Percentiles rank a stretch among this genome's conserved stretches.
phyloP scores from a whole-genome alignment of 768 basidiomycete species.

The Leccinum subtestaceum region DNA sequence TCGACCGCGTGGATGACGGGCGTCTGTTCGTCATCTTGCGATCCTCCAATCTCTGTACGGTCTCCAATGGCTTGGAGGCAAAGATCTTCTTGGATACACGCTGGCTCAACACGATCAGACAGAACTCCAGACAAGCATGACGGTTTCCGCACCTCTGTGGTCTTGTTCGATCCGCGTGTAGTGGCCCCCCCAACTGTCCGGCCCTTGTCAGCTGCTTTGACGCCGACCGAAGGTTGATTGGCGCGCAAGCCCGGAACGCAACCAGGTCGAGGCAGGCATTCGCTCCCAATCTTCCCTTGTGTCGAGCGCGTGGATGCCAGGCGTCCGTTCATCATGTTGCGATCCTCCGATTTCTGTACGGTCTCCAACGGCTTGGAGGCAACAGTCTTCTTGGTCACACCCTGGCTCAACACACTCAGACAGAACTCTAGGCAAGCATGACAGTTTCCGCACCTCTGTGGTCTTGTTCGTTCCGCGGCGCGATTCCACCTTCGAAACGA shows the following conservation, averaged over 20 bases:
- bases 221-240: not conserved
- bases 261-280: not conserved
- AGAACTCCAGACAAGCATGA: not conserved
- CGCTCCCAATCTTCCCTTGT: not conserved
- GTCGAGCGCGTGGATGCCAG: not conserved
- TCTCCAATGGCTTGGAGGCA: too few relatives aligned
- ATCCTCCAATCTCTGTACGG: too few relatives aligned
- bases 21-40: not conserved
- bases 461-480: not conserved
- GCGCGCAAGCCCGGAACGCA: not conserved
- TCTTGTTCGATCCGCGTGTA: not conserved
- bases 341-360: too few relatives aligned
- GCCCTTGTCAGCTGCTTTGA: not conserved
- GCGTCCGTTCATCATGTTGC: not conserved
- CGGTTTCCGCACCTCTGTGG: not conserved
- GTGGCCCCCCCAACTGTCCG: too few relatives aligned
- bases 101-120: not conserved
- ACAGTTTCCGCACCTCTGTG: not conserved
- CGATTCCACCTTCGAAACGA: not conserved
- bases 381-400: too few relatives aligned
- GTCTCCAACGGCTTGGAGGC: too few relatives aligned
- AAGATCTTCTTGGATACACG: too few relatives aligned
- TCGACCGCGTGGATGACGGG: not conserved
- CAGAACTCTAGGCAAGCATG: not conserved
- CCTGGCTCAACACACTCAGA: not conserved